Base-by-base conservation (phyloP, 1,284 basidiomycete genomes). In the Boletellus dicymbophilus region DNA sequence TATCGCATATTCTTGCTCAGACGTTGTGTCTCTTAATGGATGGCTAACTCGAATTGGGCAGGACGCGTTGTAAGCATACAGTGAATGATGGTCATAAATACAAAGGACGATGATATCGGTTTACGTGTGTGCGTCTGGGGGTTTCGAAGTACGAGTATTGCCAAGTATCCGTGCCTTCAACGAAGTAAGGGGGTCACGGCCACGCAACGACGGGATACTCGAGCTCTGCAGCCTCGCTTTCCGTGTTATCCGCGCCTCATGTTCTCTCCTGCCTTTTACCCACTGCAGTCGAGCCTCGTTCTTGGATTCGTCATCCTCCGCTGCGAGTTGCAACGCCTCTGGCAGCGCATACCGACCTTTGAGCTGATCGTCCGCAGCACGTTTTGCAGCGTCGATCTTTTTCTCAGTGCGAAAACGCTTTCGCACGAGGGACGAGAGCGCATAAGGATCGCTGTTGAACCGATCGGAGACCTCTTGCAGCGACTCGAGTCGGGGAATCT, bases 371-470 rank as follows among this genome's bases (percentile, higher is more conserved):
- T 97, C 92, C 10, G 75, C 77, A 26, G 74, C 76, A 49, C 82
- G 76, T 56, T 85, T 85, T 37, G 77, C 79, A 53, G 82, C 74
- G 46, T 89, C 83, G 1, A 88, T 68, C 65, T 87, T 89, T 74
- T 98, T 98, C 59, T 91, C 90, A 51, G 82, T 80, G 1, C 97
- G 82, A 64, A 98, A 97, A 18, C 78, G 78, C 58, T 86, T 87
- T 28, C 97, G 82, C 8, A 89, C 79, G 48, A 82, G 81, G 7
- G 73, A 66, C 6, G 93, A 96, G 20, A 90, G 80, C 1, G 79
- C 56, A 63, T 95, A 98, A 0, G 96, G 96, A 70, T 98, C 95
- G 3, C 81, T 68, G 58, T 90, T 90, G 54, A 84, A 84, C 20
- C 83, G 80, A 47, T 89, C 85, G 3, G 90, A 89, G 1, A 83